Evolutionary conservation across 225 moss, liverwort and hornwort species (phyloP).

Genomic region (Thuidium tamariscinum): DNA sequence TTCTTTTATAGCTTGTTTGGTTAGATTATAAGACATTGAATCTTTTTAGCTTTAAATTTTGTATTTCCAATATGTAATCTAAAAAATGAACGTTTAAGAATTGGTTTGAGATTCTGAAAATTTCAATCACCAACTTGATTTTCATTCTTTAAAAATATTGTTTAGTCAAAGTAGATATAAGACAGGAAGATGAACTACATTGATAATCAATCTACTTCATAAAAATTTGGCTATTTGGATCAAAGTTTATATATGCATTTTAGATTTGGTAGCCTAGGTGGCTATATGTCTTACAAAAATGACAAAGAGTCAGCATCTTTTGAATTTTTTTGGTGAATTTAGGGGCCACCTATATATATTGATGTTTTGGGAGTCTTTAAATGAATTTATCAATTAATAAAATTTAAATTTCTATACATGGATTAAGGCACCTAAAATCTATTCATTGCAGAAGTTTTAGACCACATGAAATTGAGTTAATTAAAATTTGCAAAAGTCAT

Average conservation of each 20-base stretch:
- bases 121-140: neutral
- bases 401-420: neutral
- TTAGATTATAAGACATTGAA: neutral
- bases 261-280: too few relatives aligned
- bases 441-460: neutral
- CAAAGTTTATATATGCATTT: too few relatives aligned
- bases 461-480: neutral
- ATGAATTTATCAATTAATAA: too few relatives aligned
- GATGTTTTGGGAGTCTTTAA: neutral
- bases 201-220: neutral
- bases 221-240: neutral
- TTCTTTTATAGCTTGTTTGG: neutral
- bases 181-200: neutral
- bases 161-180: neutral
- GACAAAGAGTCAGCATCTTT: neutral
- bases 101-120: neutral
- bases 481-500: neutral
- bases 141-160: neutral
- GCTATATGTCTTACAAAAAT: neutral
- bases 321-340: neutral
- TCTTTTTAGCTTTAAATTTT: neutral
- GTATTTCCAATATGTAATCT: too few relatives aligned
- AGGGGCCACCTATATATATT: too few relatives aligned
- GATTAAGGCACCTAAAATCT: neutral
- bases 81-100: rapidly evolving